phyloP scores from a whole-genome alignment of 2,329 filamentous ascomycete species.

The Parafenestella ontariensis region DNA sequence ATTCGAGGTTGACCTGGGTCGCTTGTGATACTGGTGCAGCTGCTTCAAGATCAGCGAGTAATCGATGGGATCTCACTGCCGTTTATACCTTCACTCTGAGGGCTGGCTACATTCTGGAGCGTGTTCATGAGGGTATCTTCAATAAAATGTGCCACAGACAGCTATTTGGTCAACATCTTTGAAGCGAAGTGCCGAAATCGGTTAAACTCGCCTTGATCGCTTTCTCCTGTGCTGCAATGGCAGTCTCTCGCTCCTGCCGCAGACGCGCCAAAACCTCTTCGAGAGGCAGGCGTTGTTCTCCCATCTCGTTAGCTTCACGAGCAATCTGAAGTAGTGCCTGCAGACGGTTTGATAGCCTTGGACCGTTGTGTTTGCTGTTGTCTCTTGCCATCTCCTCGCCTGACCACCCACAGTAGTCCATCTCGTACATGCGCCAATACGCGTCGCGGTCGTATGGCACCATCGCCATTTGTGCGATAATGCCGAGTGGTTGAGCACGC shows the following conservation, averaged over 20 bases:
- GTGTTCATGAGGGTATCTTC: not conserved
- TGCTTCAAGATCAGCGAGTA: not conserved
- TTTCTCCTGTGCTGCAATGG: not conserved
- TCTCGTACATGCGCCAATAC: not conserved
- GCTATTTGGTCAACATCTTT: constrained; percentile 2
- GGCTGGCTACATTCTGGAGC: not conserved
- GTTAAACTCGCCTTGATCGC: not conserved
- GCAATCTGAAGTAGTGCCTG: not conserved
- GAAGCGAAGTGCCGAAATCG: not conserved
- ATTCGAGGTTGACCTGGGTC: not conserved
- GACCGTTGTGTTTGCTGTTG: not conserved
- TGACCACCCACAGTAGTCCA: not conserved
- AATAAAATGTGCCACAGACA: not conserved
- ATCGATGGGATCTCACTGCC: no score
- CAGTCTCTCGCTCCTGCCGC: not conserved
- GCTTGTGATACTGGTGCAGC: not conserved
- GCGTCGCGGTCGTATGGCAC: not conserved
- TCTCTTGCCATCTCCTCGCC: not conserved
- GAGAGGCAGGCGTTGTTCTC: not conserved
- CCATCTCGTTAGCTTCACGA: not conserved
- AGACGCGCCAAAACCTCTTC: constrained; percentile 2
- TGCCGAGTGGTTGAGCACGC: not conserved
- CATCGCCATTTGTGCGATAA: not conserved
- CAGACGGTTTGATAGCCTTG: not conserved
- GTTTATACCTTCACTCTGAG: not conserved